Base-by-base conservation (phyloP, 345 rosid species). In the Rhizophora mangle region DNA sequence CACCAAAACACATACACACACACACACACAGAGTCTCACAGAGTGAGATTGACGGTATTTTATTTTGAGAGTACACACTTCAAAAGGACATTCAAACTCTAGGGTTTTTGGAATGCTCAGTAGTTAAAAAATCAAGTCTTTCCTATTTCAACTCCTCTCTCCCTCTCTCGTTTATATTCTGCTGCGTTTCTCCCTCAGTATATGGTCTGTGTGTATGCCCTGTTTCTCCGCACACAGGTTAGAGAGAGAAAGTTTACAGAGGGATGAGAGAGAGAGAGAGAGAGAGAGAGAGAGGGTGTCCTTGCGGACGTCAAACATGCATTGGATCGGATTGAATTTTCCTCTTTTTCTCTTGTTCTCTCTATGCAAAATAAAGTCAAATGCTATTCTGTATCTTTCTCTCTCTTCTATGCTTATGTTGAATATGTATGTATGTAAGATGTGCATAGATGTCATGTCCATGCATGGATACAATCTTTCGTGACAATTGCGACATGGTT, bases 271-370 rank as follows among this genome's bases (percentile, higher is more conserved):
- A 63, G 83, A 51, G 65, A 60, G 53, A 3, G 19, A 46, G 21
- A 63, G 83, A 51, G 65, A 60, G 53, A 24, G 24, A 24, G 24
- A 24, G 24, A 24, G 53, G 62, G 84, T 75, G 86, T 79, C 91
- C 92, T 92, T 85, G 95, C 94, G 98, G 96, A 92, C 96, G 96
- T 90, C 96, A 89, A 89, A 84, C 61, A 76, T 79, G 76, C 73
- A 89, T 89, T 87, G 82, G 79, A 89, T 89, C 82, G 60, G 88
- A 83, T 89, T 86, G 76, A 87, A 84, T 84, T 76, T 77, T 79
- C 66, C 49, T 5, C 49, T 43, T 43, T 13, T 43, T 76, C 60
- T 54, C 58, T 56, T 31, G 6, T 24, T 16, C 13, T 27, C 60
- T 24, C 49, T 43, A 0, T 43, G 16, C 18, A 15, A 43, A 56